Base-by-base conservation (phyloP, 2,329 filamentous ascomycete species). In the Berkeleyomyces basicola region DNA sequence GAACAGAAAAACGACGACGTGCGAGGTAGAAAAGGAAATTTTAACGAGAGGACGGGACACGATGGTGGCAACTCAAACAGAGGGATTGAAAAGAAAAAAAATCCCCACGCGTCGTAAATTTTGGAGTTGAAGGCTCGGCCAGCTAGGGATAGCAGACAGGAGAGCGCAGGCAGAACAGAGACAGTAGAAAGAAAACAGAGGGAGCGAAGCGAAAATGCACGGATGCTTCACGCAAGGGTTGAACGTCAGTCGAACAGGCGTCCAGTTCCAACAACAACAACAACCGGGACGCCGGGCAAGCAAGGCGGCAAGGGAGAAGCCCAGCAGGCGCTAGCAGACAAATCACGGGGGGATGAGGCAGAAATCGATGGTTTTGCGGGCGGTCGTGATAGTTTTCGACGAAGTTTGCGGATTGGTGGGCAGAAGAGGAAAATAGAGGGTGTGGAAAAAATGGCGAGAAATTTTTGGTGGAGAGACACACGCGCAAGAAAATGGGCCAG, bases 141-240 rank as follows among this genome's bases (percentile, higher is more conserved):
- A 42, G 33, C 47, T 42, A 61, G 60, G 39, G 46, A 61, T 61
- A 47, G 36, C 49, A 16, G 51, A 55, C 42, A 46, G 44, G 37
- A 60, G 59, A 14, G n/a, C 9, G 53, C 39, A 61, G 23, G 55
- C 49, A 59, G 58, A 65, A 62, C 42, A 60, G 61, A 62, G 44
- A 49, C 42, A 61, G 36, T n/a, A 36, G 49, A 61, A 37, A 42
- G 58, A 39, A 62, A 14, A 59, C 36, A 61, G 51, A 61, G 16
- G 49, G 46, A 60, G n/a, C 16, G 61, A 58, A 53, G 53, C 40
- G 60, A 46, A 47, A 59, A 63, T 49, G 60, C 63, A 62, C 63
- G 63, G 63, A 64, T 64, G 60, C 63, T 62, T 53, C 31, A 49
- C 60, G 57, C 63, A 58, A 64, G 63, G 63, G 59, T 62, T 55